Base-by-base conservation (phyloP, 2,329 filamentous ascomycete genomes). In the Neocucurbitaria cava region DNA sequence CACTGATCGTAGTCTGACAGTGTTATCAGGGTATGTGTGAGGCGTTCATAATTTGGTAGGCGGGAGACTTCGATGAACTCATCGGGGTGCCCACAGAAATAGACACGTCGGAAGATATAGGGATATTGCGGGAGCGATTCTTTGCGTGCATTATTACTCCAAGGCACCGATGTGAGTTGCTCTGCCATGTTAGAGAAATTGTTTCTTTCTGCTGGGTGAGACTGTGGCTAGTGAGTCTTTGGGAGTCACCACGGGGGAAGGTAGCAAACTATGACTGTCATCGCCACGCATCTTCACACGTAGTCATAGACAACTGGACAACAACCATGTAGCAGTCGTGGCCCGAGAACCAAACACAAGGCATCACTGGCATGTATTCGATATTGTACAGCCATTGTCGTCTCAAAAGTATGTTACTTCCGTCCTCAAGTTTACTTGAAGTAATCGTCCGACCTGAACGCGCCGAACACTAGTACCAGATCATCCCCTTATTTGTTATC, bases 61-160 rank as follows among this genome's bases (percentile, higher is more conserved):
- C 44, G 42, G 9, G 45, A 47, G n/a, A 64, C 51, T 38, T 55
- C 23, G n/a, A 68, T 55, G 17, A 49, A 60, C 17, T 68, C 65
- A 8, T 60, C 55, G 13, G 54, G 45, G 28, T 68, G 62, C 9
- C 59, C 56, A 33, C 65, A 68, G 17, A 44, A 47, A 20, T 64
- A 65, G 5, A 43, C 33, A 21, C 63, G 61, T 28, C 48, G 54
- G 21, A 64, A 58, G 20, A 60, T 52, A 11, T 63, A 62, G 7
- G 64, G 49, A 43, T 61, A 59, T 4, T 26, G 11, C 23, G 33
- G 17, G 3, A 15, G 26, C 13, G 23, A 15, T 6, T 18, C 33
- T 39, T 17, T 46, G 33, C 13, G 18, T n/a, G 18, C 23, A 11
- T 7, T 13, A 21, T 23, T 20, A 39, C 10, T 21, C 11, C 11